Base-by-base conservation (phyloP, 2,329 filamentous ascomycete species). In the Epichloe bromicola region DNA sequence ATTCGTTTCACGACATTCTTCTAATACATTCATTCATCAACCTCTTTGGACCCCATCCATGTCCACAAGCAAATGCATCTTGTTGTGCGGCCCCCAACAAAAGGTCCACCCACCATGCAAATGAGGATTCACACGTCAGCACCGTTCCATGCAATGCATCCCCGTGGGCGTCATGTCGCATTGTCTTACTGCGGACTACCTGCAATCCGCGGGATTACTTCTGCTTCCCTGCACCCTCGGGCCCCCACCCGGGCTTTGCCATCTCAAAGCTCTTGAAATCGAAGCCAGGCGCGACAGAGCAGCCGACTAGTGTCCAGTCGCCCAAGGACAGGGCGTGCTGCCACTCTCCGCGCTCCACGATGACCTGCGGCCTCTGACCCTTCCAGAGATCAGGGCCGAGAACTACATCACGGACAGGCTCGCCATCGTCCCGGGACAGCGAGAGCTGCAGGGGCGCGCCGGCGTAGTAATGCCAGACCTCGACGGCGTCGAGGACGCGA, bases 401-500 rank as follows among this genome's bases (percentile, higher is more conserved):
- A 26, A 67, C 57, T 8, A 61, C 55, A 37, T 65, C 52, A 5
- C 63, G 61, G 54, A 63, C 62, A 38, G 61, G 64, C 57, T 52
- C 60, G 3, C 72, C 73, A 50, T 76, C 65, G 48, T 76, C 60
- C 19, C 52, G 58, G 2, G 72, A 73, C 0, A 76, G 61, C 2
- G 67, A 71, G 10, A 77, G 59, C 11, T 60, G 65, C 46, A 78
- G 58, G 1, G 74, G 74, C 6, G 74, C 73, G 5, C 75, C 75
- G 8, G 72, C 74, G 48, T 77, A 77, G 62, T 73, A 69, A 57
- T 78, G 75, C 75, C 75, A 78, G 8, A 74, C 60, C 57, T 78
- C 73, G 38, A 62, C 70, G 3, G 70, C 69, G 51, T 75, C 72
- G 8, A 63, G 55, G 46, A 74, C 68, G 49, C 71, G 70, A 60